Base-by-base conservation (phyloP, 306 rosid species). In the Dalbergia cochinchinensis region DNA sequence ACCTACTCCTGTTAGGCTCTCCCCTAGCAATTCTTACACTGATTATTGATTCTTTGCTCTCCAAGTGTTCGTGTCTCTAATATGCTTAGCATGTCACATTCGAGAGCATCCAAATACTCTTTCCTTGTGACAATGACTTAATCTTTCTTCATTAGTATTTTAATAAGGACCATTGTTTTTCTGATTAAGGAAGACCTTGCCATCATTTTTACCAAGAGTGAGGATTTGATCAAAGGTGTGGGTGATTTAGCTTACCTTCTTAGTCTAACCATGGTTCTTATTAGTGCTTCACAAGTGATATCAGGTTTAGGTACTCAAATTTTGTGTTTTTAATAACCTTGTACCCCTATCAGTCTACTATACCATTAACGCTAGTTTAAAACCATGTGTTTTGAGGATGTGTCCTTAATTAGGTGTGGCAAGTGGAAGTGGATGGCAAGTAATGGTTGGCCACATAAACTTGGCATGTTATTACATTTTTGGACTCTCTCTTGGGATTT, bases 401-500 rank as follows among this genome's bases (percentile, higher is more conserved):
- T 26, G 31, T 26, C 9, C 69, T 26, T 26, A 26, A 26, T 26
- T 26, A 20, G 92, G 94, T 26, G 91, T 90, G 48, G 92, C 87
- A 3, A 64, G 83, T 74, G 91, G 92, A 47, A 81, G 89, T 55
- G 94, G 94, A 66, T 81, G 94, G 93, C 96, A 89, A 78, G 79
- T 86, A 37, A 84, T 79, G 79, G 88, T 85, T 54, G 93, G 74
- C 79, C 84, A 83, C 35, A 85, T 91, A 80, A 84, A 87, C 83
- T 76, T 89, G 59, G 86, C 74, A n/a, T 71, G 89, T 65, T 91
- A 87, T 60, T 87, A 87, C 70, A 57, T 89, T 34, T 85, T 89
- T 83, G 90, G 90, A 13, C 84, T 90, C 57, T 87, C 94, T 19
- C 70, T 87, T 33, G 91, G 92, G 50, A 5, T 35, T 31, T 11